These are phyloP conservation scores for Tephrocybe sp. DNA, from an alignment of 768 basidiomycete species.

Conservation along the genomic window DNA sequence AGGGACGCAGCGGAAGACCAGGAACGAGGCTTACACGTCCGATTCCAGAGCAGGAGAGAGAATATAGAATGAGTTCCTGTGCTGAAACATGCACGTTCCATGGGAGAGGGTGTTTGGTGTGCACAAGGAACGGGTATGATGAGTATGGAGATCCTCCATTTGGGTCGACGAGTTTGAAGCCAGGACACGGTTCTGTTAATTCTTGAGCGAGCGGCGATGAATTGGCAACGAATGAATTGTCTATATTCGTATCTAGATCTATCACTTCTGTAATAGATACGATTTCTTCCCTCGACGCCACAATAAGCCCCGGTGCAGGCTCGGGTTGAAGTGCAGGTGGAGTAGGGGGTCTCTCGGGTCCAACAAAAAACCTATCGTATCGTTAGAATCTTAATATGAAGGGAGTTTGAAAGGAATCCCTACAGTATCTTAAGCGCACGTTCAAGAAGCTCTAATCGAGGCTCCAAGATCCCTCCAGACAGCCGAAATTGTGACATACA, in stretches of 20 bases:
- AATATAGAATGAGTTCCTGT: not conserved
- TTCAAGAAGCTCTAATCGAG: conserved; percentile 11
- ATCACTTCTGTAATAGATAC: too few species aligned
- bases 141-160: not conserved
- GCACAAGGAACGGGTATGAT: conserved; percentile 5
- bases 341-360: too few species aligned
- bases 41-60: not conserved
- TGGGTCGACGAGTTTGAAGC: not conserved
- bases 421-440: conserved; percentile 6
- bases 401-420: too few species aligned
- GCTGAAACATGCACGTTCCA: conserved; percentile 1
- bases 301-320: too few species aligned
- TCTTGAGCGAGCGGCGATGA: not conserved
- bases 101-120: not conserved
- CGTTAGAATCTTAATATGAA: too few species aligned
- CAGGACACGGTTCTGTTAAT: not conserved
- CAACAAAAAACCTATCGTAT: too few species aligned
- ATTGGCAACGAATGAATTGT: too few species aligned
- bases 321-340: too few species aligned
- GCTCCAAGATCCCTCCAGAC: not conserved
- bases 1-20: not conserved
- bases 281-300: too few species aligned
- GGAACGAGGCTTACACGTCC: not conserved
- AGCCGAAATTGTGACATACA: too few species aligned
- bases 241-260: too few species aligned